phyloP scores from a whole-genome alignment of 768 basidiomycete species.

The Postia placenta region DNA sequence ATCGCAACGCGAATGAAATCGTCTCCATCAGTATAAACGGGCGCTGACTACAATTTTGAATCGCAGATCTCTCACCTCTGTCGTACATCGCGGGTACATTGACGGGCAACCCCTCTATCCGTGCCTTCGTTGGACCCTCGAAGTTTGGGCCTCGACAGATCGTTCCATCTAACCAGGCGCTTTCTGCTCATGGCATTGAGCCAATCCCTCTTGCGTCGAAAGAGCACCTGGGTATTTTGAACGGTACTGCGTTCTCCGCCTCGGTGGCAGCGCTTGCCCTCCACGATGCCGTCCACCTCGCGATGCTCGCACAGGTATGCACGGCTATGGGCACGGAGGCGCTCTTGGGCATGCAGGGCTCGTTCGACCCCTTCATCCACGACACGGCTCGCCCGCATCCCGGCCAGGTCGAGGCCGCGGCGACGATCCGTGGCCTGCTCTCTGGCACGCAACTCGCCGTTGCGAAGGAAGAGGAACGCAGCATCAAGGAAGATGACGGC shows the following conservation, averaged over 20 bases:
- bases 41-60: not conserved
- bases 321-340: slow-evolving; percentile 86
- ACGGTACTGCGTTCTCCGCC: slow-evolving; percentile 83
- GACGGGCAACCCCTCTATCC: slow-evolving; percentile 74
- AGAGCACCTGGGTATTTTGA: slow-evolving; percentile 76
- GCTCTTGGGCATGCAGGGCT: slow-evolving; percentile 63
- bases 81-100: slow-evolving; percentile 81
- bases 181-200: slow-evolving; percentile 51
- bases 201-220: slow-evolving; percentile 68
- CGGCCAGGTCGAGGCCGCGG: slow-evolving; percentile 76
- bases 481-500: slow-evolving; percentile 67
- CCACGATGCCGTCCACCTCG: slow-evolving; percentile 63
- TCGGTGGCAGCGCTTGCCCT: slow-evolving; percentile 72
- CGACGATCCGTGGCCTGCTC: slow-evolving; percentile 61
- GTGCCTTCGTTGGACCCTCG: slow-evolving; percentile 54
- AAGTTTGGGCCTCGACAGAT: slow-evolving; percentile 45
- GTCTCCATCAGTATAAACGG: no score
- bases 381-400: slow-evolving; percentile 73
- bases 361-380: slow-evolving; percentile 77
- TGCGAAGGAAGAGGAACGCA: slow-evolving; percentile 62
- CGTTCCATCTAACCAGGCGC: slow-evolving; percentile 49
- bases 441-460: slow-evolving; percentile 63
- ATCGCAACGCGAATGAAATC: no score
- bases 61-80: slow-evolving; percentile 64
- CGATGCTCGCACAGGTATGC: slow-evolving; percentile 60